Base-by-base conservation (phyloP, 352 stramenopile genomes). In the Nothophytophthora sp. region DNA sequence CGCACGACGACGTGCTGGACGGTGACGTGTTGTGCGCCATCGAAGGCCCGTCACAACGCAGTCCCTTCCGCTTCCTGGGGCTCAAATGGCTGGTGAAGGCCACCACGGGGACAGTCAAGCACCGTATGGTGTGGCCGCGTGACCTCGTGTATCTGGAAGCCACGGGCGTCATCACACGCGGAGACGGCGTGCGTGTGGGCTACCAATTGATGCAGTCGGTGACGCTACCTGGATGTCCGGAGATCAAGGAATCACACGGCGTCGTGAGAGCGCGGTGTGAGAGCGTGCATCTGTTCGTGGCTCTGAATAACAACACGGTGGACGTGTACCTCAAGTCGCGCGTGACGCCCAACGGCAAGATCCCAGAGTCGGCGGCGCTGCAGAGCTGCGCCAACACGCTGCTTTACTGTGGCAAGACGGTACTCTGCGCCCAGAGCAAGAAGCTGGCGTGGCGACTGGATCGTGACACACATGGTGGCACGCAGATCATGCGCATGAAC, bases 171-270 rank as follows among this genome's bases (percentile, higher is more conserved):
- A 86, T 82, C 19, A 76, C 63, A 0, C 50, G 74, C 12, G 56
- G 51, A 5, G 76, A 67, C 32, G 75, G 75, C n/a, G 72, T 88
- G 12, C 48, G 57, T 16, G 66, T 91, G 7, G 81, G 77, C 16
- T 91, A 85, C 64, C 67, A 87, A 39, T 58, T 91, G 29, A 73
- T 81, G 43, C 72, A 89, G 33, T 89, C 78, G 11, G 76, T 91
- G 20, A 52, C 64, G 41, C 50, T 91, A 38, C 53, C 60, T 0
- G 22, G 30, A 16, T 70, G 64, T 50, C 63, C 60, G 19, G 67
- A 84, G 32, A 54, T 81, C 8, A 34, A 47, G 2, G 51, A 75
- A 3, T 71, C 60, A 1, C 59, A 70, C 48, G 43, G 60, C 2
- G 20, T 84, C 10, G 56, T 72, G 44, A 65, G 70, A 19, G 66